Evolutionary conservation across 257 asterid species (phyloP), one percentile per base, ranked within the genome.

Genomic region (Thymus quinquecostatus): DNA sequence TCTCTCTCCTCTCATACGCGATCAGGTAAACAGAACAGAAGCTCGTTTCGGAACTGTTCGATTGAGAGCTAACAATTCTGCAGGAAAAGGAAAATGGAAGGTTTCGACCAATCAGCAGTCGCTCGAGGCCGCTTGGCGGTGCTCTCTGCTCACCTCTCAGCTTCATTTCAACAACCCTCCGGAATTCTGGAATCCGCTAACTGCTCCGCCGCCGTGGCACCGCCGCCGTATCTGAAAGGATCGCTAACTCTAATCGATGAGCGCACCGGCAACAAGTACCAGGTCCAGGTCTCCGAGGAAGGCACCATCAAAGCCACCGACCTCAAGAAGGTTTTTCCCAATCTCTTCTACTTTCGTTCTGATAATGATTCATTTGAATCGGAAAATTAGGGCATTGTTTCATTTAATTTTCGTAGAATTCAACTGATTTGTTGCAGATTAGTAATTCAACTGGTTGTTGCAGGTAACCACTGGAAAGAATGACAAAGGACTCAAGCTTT

Each of bases 401-500:
- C 40, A 27, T 27, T 27, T 43, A 28, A 27, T 28, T 40, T 40
- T 21, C 21, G 21, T 21, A 21, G 21, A 21, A 21, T 21, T 21
- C 21, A 21, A 21, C 21, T 21, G 21, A 21, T 21, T 21, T 21
- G 21, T 38, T 57, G 4, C 45, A 53, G 63, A 66, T 58, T 68
- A 64, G 43, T 69, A 64, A 76, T 73, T 13, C 41, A 11, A 68
- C 49, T 61, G 72, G 64, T 38, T 68, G 72, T 66, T 76, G 58
- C 91, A 92, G 98, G 90, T 92, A 78, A 79, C 85, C 69, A 77
- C 84, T 0, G 97, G 88, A 28, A 75, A 86, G 68, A 59, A 80
- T 81, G 99, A 94, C 79, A 94, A 94, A 83, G 99, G 99, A 81
- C 87, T 94, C 54, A 94, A 94, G 84, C 93, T 94, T 53, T 94